phyloP scores from a whole-genome alignment of 75 land plant species.

The Cryptomeria japonica region DNA sequence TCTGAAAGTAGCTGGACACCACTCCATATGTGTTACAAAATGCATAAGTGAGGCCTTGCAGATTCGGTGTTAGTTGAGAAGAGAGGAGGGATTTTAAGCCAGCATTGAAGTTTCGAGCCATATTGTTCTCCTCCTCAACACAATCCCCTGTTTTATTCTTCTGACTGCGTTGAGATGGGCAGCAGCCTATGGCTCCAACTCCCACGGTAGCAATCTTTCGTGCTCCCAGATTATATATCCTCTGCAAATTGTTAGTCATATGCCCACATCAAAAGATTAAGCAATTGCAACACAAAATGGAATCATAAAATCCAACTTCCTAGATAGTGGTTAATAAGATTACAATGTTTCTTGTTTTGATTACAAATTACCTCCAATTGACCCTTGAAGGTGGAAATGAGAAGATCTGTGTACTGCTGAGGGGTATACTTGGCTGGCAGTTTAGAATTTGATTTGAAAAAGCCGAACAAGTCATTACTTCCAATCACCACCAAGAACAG shows the following conservation, averaged over 20 bases:
- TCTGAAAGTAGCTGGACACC: slow-evolving; percentile 32
- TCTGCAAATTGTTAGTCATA: slow-evolving; percentile 29
- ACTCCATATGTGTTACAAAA: slow-evolving; percentile 53
- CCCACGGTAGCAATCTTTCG: slow-evolving; percentile 51
- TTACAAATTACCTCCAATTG: slow-evolving; percentile 41
- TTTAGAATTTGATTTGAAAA: slow-evolving; percentile 21
- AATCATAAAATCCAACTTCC: too few species aligned
- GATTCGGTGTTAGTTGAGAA: slow-evolving; percentile 28
- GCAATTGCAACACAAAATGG: too few species aligned
- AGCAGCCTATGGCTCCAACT: slow-evolving; percentile 66
- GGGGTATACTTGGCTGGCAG: slow-evolving; percentile 22
- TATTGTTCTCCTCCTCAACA: slow-evolving; percentile 41
- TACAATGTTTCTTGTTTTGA: neutral
- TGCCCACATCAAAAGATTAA: too few species aligned
- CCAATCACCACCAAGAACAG: slow-evolving; percentile 52
- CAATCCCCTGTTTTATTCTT: slow-evolving; percentile 42
- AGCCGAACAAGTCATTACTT: slow-evolving; percentile 62
- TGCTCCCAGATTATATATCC: slow-evolving; percentile 61
- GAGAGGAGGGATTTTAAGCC: slow-evolving; percentile 32
- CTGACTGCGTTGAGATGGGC: slow-evolving; percentile 45
- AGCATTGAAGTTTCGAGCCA: slow-evolving; percentile 43
- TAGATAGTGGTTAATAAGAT: too few species aligned
- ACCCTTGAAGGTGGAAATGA: slow-evolving; percentile 27
- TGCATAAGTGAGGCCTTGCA: slow-evolving; percentile 39
- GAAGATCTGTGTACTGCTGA: slow-evolving; percentile 28